phyloP scores from a whole-genome alignment of 1,284 basidiomycete genomes.

The Agaricales sp. region DNA sequence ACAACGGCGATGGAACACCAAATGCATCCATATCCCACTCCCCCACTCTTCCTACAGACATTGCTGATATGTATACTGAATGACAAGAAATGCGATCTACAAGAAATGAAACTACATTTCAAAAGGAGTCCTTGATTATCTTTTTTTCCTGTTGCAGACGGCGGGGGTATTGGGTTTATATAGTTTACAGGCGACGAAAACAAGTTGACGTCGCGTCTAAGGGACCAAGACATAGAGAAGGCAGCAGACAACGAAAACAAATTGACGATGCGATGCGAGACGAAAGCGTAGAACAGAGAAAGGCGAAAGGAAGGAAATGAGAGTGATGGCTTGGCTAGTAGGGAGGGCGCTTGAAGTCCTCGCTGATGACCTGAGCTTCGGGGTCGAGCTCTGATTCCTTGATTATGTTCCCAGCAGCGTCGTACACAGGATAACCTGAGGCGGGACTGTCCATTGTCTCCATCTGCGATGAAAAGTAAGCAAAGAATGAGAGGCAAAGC shows the following conservation, averaged over 20 bases:
- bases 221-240: neutral
- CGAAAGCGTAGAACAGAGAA: neutral
- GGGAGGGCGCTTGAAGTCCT: constrained; percentile 54
- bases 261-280: neutral
- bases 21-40: too few species aligned
- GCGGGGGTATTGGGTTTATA: too few species aligned
- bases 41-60: too few species aligned
- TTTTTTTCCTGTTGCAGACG: too few species aligned
- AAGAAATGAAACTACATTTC: too few species aligned
- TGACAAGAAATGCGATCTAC: too few species aligned
- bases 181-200: too few species aligned
- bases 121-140: too few species aligned
- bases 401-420: constrained; percentile 36
- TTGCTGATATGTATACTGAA: too few species aligned
- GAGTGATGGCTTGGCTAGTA: constrained; percentile 27
- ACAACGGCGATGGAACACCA: too few species aligned
- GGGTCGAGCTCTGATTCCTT: constrained; percentile 36
- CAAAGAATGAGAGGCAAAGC: neutral
- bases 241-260: neutral
- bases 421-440: constrained; percentile 34
- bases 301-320: neutral
- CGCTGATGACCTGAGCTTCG: constrained; percentile 43
- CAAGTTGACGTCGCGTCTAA: too few species aligned
- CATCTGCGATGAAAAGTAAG: constrained; percentile 8
- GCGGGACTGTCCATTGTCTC: constrained; percentile 30